Evolutionary conservation across 306 rosid species (phyloP), one percentile per base, ranked within the genome.

Genomic region (Hippophae tibetana): DNA sequence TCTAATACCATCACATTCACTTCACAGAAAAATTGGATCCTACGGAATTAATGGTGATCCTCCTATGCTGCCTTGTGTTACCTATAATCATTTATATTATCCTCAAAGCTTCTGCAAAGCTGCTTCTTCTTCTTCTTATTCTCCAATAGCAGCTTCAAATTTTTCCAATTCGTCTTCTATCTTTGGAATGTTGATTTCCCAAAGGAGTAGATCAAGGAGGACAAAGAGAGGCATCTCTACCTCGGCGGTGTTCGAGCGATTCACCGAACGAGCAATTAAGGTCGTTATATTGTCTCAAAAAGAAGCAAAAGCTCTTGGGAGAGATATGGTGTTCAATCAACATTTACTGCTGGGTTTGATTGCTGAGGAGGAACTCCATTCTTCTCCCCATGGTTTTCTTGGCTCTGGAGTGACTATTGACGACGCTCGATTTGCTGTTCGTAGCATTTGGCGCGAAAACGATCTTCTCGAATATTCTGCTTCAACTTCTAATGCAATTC

Each of bases 311-410:
- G 66, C 82, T 7, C 73, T 83, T 7, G 87, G 83, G 3, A 76
- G 82, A 18, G 82, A 80, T 45, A 69, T 77, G 65, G 88, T 92
- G 43, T 78, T 69, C 41, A 66, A 85, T 3, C 92, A 85, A 66
- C 95, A 92, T 58, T 85, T 92, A 18, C 49, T 92, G 68, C 72
- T 92, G 63, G 99, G 99, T 67, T 70, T 92, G 25, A 75, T 92
- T 50, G 89, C 87, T 13, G 98, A 88, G 58, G 95, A 67, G 43
- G 69, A 67, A 43, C 59, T 54, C 5, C 66, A 38, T 2, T 61
- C 14, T 43, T 78, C 82, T 5, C 10, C 56, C 8, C 56, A 62
- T 12, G 96, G 94, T 1, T 90, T 84, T 61, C 82, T 86, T 53
- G 82, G 67, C 5, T 82, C 95, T 10, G 84, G 86, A 14, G 55